Evolutionary conservation across 73 alveolate species (phyloP), one percentile per base, ranked within the genome.

Genomic region (Symbiodinium pilosum): DNA sequence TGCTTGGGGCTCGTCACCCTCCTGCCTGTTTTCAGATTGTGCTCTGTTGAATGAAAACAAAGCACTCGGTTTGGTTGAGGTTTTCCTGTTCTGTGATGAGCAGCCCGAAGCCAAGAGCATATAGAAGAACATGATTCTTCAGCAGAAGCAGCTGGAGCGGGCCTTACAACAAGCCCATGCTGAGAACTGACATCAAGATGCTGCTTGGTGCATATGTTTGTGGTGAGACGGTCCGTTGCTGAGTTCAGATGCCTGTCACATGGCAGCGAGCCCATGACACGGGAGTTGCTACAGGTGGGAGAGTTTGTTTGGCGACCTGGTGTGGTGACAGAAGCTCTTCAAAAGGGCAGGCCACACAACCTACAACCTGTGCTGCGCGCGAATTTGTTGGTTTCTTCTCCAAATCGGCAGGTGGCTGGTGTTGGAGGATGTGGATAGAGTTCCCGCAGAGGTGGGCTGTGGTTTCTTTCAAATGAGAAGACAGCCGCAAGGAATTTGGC

Each of bases 271-370:
- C 41, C 59, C 0, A 28, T 39, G 69, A 26, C 40, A n/a, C 24
- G 51, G 54, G 20, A 21, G 54, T 59, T 7, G 6, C 28, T 6
- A 2, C 43, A 91, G 97, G 97, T 91, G 3, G 99, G 99, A 21
- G 99, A 93, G 73, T 93, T 93, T 51, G 93, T 77, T 26, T 93
- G 99, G 99, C 99, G 99, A n/a, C 99, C 99, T 38, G 99, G 99
- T 34, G 93, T 93, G 1, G 93, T 93, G 44, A 83, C 93, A 1
- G 69, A 93, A 75, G 99, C 99, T 40, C 43, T 93, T 83, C 86
- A 83, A 39, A 42, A 64, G 69, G 98, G 98, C 59, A 92, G 92
- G 92, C 92, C 42, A 64, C 52, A 47, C 21, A 6, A 9, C 59
- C 59, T 14, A 47, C 14, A 14, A 9, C 59, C 6, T 47, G 59